phyloP scores from a whole-genome alignment of 768 basidiomycete genomes.

The Lepiota brunneoincarnata region DNA sequence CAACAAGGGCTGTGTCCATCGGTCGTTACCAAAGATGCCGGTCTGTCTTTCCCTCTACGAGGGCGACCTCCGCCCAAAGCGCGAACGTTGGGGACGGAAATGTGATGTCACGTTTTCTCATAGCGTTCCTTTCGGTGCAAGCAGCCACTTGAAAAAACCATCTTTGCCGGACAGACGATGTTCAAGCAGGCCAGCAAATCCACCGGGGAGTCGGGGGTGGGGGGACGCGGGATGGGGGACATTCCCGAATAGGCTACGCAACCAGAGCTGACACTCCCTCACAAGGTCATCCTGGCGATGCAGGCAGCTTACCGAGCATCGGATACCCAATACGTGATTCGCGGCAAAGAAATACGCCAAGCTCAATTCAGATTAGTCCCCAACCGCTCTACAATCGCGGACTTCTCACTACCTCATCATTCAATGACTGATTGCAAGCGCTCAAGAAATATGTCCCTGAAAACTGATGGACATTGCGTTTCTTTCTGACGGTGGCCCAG shows the following conservation, averaged over 20 bases:
- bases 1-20: not conserved
- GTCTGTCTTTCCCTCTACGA: not conserved
- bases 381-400: not conserved
- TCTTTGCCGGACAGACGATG: no score
- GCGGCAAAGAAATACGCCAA: not conserved
- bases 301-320: not conserved
- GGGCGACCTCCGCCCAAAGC: not conserved
- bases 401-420: not conserved
- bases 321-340: not conserved
- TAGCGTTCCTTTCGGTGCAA: not conserved
- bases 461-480: not conserved
- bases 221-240: no score
- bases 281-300: not conserved
- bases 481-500: constrained; percentile 3
- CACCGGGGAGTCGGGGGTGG: no score
- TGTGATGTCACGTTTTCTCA: constrained; percentile 3
- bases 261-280: not conserved
- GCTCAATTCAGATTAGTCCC: not conserved
- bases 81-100: not conserved
- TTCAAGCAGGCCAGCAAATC: no score
- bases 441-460: no score
- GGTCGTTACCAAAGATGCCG: not conserved
- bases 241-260: no score
- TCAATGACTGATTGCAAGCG: no score
- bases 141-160: not conserved